phyloP scores from a whole-genome alignment of 768 basidiomycete genomes.

The Trametopsis cervina region DNA sequence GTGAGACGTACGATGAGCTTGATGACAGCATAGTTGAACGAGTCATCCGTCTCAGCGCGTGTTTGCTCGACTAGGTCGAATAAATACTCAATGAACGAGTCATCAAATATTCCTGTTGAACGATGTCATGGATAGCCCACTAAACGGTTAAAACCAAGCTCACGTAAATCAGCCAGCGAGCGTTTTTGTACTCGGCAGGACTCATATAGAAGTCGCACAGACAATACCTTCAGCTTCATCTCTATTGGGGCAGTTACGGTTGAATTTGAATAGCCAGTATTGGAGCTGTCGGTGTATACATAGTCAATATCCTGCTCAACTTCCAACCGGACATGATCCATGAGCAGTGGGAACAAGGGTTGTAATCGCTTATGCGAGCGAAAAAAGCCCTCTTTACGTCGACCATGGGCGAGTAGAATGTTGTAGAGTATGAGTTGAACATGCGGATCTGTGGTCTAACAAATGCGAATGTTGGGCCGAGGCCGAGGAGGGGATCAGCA shows the following conservation, averaged over 20 bases:
- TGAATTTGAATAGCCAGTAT: conserved; percentile 30
- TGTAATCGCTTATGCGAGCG: conserved; percentile 81
- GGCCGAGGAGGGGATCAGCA: not conserved
- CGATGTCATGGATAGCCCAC: not conserved
- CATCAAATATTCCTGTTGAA: conserved; percentile 64
- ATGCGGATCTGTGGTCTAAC: conserved; percentile 83
- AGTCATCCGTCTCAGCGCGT: conserved; percentile 79
- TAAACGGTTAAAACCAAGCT: conserved; percentile 8
- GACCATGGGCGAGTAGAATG: conserved; percentile 71
- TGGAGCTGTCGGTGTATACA: conserved; percentile 40
- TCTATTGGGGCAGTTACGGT: conserved; percentile 68
- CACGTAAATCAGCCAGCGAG: conserved; percentile 71
- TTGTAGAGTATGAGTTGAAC: conserved; percentile 72
- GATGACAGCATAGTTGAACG: conserved; percentile 92
- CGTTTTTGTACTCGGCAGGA: conserved; percentile 89
- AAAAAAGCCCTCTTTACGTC: conserved; percentile 60
- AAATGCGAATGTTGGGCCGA: conserved; percentile 1
- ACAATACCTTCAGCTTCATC: conserved; percentile 66
- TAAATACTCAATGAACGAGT: conserved; percentile 79
- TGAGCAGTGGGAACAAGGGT: conserved; percentile 69
- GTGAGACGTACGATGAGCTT: conserved; percentile 73
- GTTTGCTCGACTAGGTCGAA: conserved; percentile 95
- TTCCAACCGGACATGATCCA: conserved; percentile 80
- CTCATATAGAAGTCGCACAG: conserved; percentile 80
- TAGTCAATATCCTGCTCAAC: conserved; percentile 73